These are phyloP conservation scores for Houttuynia cordata DNA, from an alignment of 164 flowering plant genomes.

Conservation along the genomic window DNA sequence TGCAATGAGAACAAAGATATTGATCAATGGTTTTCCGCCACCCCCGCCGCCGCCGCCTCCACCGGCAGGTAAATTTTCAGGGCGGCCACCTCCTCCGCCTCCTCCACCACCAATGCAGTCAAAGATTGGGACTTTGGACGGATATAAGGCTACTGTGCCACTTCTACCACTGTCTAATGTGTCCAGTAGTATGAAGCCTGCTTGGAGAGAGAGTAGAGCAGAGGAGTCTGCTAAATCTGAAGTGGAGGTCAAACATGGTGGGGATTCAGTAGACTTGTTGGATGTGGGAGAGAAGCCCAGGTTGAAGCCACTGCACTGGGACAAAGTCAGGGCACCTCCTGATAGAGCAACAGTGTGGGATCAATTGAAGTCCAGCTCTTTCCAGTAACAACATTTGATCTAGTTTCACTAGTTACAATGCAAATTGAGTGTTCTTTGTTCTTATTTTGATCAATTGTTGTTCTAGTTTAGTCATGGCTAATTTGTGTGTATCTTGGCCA, in stretches of 20 bases:
- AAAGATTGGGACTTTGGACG: constrained; percentile 9
- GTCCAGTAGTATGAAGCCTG: not conserved
- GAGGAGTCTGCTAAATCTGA: not conserved
- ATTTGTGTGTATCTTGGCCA: not conserved
- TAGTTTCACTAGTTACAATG: not conserved
- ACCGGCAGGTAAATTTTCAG: not conserved
- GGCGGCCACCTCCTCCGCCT: not conserved
- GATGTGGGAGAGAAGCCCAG: constrained; percentile 45
- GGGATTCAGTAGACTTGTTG: constrained; percentile 22
- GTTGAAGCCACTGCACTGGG: constrained; percentile 97
- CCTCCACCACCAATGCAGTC: constrained; percentile 13
- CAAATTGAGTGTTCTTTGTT: too few relatives aligned
- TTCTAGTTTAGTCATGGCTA: too few relatives aligned
- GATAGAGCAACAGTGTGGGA: constrained; percentile 97
- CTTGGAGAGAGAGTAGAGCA: too few relatives aligned
- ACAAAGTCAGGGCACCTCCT: constrained; percentile 88
- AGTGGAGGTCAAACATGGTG: constrained; percentile 11
- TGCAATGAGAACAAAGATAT: not conserved
- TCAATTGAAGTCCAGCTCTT: constrained; percentile 83
- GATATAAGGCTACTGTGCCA: constrained; percentile 11
- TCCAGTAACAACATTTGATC: constrained; percentile 55
- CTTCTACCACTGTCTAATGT: constrained; percentile 3
- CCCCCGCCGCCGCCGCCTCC: constrained; percentile 49
- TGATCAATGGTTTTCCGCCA: not conserved
- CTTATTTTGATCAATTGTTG: not conserved